phyloP scores from a whole-genome alignment of 148 eudicot genomes.

The Selenicereus undatus region DNA sequence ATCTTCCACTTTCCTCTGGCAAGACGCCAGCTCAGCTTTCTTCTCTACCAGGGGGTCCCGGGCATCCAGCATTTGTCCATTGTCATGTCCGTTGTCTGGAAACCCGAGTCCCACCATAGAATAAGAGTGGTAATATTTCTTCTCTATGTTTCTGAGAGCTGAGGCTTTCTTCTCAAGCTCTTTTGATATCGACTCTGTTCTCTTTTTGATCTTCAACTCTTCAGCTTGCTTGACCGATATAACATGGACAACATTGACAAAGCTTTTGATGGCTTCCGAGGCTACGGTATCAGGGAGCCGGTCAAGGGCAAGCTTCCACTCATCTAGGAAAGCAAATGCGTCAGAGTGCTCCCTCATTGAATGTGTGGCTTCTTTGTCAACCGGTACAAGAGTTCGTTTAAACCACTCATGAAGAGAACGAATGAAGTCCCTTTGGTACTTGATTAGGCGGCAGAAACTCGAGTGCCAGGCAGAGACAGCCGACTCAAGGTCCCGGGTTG shows the following conservation, averaged over 20 bases:
- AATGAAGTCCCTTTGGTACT: conserved; percentile 79
- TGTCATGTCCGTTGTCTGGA: conserved; percentile 57
- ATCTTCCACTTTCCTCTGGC: conserved; percentile 81
- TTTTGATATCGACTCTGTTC: conserved; percentile 69
- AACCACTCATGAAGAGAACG: conserved; percentile 94
- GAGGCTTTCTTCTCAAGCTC: conserved; percentile 93
- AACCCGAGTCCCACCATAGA: conserved; percentile 86
- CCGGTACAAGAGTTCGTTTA: conserved; percentile 62
- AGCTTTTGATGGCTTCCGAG: conserved; percentile 94
- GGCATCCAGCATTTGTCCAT: conserved; percentile 64
- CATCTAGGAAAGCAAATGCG: conserved; percentile 60
- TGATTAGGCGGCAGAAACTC: conserved; percentile 78
- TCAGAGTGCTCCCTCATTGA: conserved; percentile 37
- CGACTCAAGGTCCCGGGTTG: conserved; percentile 89
- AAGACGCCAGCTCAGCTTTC: conserved; percentile 66
- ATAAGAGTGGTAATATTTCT: conserved; percentile 76
- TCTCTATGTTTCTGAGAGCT: conserved; percentile 72
- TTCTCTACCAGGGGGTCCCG: conserved; percentile 88
- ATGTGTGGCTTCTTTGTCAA: conserved; percentile 40
- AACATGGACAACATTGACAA: conserved; percentile 75
- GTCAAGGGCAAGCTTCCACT: conserved; percentile 92
- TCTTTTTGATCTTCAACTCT: conserved; percentile 71
- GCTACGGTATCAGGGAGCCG: conserved; percentile 89
- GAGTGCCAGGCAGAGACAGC: conserved; percentile 96
- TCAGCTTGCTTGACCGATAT: conserved; percentile 70